Evolutionary conservation across 176 grass and related monocot species (phyloP).

Genomic region (Tuctoria greenei): DNA sequence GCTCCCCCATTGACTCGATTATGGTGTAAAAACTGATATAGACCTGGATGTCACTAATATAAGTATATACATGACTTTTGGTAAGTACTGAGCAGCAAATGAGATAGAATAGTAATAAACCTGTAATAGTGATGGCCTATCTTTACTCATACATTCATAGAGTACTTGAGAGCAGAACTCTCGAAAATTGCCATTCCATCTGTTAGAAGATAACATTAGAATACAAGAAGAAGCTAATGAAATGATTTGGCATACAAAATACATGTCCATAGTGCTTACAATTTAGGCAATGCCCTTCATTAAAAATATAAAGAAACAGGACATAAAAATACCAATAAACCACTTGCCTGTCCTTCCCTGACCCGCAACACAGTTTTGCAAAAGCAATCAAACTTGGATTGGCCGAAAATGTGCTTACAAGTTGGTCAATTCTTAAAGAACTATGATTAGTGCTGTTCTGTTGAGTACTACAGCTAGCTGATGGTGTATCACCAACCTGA

Average conservation of each 20-base stretch:
- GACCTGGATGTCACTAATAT: constrained; percentile 48
- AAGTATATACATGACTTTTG: neutral
- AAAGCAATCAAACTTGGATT: constrained; percentile 98
- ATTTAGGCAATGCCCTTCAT: neutral
- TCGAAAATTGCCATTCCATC: constrained; percentile 75
- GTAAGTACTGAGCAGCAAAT: constrained; percentile 3
- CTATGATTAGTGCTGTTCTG: constrained; percentile 34
- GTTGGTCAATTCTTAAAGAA: constrained; percentile 73
- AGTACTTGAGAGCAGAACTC: constrained; percentile 92
- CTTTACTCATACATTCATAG: constrained; percentile 99
- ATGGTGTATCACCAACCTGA: constrained; percentile 67
- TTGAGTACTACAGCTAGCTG: constrained; percentile 33
- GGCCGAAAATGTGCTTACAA: constrained; percentile 89
- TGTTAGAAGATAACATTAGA: constrained; percentile 37
- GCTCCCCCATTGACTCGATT: constrained; percentile 80
- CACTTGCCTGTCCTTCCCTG: constrained; percentile 72
- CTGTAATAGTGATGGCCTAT: constrained; percentile 85
- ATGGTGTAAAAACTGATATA: constrained; percentile 84
- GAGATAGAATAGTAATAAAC: constrained; percentile 37
- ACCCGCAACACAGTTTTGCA: constrained; percentile 75
- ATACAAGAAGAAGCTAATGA: neutral
- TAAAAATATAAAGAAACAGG: neutral
- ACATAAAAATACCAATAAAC: constrained; percentile 1
- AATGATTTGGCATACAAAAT: neutral
- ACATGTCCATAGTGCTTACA: constrained; percentile 11